Evolutionary conservation across 805 yeast genomes (phyloP), one percentile per base, ranked within the genome.

Genomic region (Candida fluviatilis): DNA sequence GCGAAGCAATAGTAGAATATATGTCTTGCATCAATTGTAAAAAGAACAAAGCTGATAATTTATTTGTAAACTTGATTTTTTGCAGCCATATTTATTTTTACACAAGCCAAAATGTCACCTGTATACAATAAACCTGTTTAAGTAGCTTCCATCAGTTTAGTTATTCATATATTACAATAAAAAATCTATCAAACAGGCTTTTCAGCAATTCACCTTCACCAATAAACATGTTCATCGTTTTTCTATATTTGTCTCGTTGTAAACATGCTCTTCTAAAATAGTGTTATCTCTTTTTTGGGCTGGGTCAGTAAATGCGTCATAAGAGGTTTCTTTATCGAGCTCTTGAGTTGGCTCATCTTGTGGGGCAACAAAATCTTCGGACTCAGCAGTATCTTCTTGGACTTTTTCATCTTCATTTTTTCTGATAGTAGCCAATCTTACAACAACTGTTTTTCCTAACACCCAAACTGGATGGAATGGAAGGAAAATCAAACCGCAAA

Each of bases 401-500:
- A 14, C 10, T 13, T 45, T 39, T 30, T 49, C 37, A 25, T 44
- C 47, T 3, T 31, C 31, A 29, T 37, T 39, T 4, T 40, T 45
- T 21, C 35, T 41, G 16, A 48, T 42, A 10, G 41, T 30, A 18
- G 40, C 42, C 16, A 52, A 37, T 26, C 37, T 39, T 18, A 50
- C 40, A 13, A 55, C 42, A 18, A 43, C 48, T 0, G 41, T 88
- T 38, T 74, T 13, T 8, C 70, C 70, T 30, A 63, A 48, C 1
- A 54, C 61, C 34, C 49, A 49, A 11, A 51, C 53, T 5, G 69
- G 70, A 46, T 64, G 70, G 58, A 64, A 64, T 4, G 58, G 57
- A 12, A 58, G 40, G 37, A 62, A 59, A 5, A 60, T 42, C 11
- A 62, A 30, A 5, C 64, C 65, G 17, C 58, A 53, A 18, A 58